Percentiles rank a stretch among this genome's conserved stretches.
Evolutionary conservation across 345 rosid species (phyloP).

Genomic region (Nephelium lappaceum): DNA sequence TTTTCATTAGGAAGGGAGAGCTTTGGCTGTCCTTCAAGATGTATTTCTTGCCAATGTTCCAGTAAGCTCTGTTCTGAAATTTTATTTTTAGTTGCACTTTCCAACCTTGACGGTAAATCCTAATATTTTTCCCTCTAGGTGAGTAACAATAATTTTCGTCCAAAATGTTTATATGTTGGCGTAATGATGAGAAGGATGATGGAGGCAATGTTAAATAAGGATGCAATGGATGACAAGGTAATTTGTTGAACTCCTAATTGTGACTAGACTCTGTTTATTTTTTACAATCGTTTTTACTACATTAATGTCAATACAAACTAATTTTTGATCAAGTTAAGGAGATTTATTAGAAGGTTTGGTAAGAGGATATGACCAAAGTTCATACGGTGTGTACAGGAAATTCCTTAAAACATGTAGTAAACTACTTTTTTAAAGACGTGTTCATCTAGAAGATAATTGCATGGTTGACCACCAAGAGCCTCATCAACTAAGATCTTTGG

Average conservation of each 20-base stretch:
- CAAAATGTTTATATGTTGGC: conserved; percentile 89
- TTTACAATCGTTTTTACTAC: neutral
- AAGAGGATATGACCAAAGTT: neutral
- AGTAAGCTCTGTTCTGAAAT: conserved; percentile 45
- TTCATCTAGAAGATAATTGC: neutral
- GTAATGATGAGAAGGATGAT: conserved; percentile 94
- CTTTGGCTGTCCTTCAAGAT: conserved; percentile 62
- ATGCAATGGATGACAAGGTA: conserved; percentile 99
- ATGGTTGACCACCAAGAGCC: neutral
- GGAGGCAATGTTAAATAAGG: conserved; percentile 93
- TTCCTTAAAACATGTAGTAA: neutral
- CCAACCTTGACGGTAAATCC: conserved; percentile 19
- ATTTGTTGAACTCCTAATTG: neutral
- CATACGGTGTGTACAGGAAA: neutral
- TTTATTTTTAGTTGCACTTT: conserved; percentile 4
- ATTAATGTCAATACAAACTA: neutral
- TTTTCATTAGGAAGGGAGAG: conserved; percentile 63
- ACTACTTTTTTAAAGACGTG: neutral
- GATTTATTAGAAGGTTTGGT: neutral
- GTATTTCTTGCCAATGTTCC: conserved; percentile 90
- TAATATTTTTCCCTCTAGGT: conserved; percentile 47
- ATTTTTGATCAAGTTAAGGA: neutral
- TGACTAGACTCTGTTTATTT: neutral
- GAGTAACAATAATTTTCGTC: conserved; percentile 64
- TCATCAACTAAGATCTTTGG: neutral